phyloP scores from a whole-genome alignment of 2,329 filamentous ascomycete species.

The Cladobotryum mycophilum region DNA sequence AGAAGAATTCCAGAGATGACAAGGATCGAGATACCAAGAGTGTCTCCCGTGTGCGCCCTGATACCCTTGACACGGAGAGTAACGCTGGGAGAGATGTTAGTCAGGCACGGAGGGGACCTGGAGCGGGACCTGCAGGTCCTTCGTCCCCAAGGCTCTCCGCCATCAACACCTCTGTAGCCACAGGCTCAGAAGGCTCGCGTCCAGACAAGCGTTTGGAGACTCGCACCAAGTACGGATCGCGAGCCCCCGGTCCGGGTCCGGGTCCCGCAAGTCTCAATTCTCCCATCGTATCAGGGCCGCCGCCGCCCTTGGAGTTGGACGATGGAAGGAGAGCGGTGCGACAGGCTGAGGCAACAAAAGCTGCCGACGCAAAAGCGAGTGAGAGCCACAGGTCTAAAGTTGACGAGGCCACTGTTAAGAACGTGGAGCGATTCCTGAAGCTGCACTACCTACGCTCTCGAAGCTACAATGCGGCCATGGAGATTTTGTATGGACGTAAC shows the following conservation, averaged over 20 bases:
- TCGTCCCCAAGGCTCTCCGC: background rate
- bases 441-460: constrained; percentile 20
- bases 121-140: background rate
- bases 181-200: background rate
- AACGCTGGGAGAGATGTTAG: background rate
- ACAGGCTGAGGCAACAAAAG: background rate
- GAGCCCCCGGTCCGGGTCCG: background rate
- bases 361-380: constrained; percentile 6
- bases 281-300: too few species aligned
- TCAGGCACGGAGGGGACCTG: background rate
- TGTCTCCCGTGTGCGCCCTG: background rate
- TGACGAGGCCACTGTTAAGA: constrained; percentile 7
- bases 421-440: constrained; percentile 15
- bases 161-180: background rate
- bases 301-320: background rate
- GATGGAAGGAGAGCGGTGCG: constrained; percentile 6
- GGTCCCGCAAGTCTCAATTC: too few species aligned
- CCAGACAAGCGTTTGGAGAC: background rate
- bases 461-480: constrained; percentile 15
- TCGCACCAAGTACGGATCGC: background rate
- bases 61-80: background rate
- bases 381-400: constrained; percentile 10
- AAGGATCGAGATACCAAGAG: constrained; percentile 2
- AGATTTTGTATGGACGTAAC: constrained; percentile 21
- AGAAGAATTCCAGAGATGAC: constrained; percentile 8